Conservation (phyloP, 805 yeast genomes). For the Torulaspora microellipsoides region DNA sequence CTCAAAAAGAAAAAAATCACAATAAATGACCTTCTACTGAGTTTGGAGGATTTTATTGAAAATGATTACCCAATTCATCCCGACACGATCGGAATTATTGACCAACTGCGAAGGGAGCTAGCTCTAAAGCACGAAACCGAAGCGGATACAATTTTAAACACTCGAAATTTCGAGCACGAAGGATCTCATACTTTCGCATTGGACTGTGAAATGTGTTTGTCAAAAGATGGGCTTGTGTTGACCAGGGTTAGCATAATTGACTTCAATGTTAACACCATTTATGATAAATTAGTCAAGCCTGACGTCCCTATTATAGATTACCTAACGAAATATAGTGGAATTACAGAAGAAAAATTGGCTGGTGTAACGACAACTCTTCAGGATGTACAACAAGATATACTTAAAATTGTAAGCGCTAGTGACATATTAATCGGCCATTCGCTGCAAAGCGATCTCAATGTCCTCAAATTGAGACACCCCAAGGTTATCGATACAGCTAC, state of each 20-base stretch:
- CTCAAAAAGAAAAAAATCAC: slow-evolving; percentile 36
- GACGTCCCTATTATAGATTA: slow-evolving; percentile 70
- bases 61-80: slow-evolving; percentile 63
- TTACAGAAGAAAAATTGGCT: slow-evolving; percentile 61
- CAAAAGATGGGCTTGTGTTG: slow-evolving; percentile 58
- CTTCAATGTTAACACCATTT: slow-evolving; percentile 51
- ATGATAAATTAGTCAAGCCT: slow-evolving; percentile 80
- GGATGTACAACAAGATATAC: slow-evolving; percentile 62
- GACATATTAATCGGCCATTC: slow-evolving; percentile 89
- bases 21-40: slow-evolving; percentile 51
- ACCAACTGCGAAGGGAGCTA: slow-evolving; percentile 7
- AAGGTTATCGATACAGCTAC: slow-evolving; percentile 75
- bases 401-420: slow-evolving; percentile 44
- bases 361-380: slow-evolving; percentile 57
- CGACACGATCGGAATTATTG: slow-evolving; percentile 19
- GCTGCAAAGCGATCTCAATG: slow-evolving; percentile 73
- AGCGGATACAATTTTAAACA: slow-evolving; percentile 46
- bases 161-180: slow-evolving; percentile 48
- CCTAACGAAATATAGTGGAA: slow-evolving; percentile 80
- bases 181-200: slow-evolving; percentile 68
- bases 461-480: slow-evolving; percentile 66
- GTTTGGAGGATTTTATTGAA: slow-evolving; percentile 43
- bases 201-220: slow-evolving; percentile 91
- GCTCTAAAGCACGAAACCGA: slow-evolving; percentile 12
- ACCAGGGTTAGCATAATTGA: slow-evolving; percentile 76